These are phyloP conservation scores for Boechera divaricarpa DNA, from an alignment of 345 rosid species.

Conservation along the genomic window DNA sequence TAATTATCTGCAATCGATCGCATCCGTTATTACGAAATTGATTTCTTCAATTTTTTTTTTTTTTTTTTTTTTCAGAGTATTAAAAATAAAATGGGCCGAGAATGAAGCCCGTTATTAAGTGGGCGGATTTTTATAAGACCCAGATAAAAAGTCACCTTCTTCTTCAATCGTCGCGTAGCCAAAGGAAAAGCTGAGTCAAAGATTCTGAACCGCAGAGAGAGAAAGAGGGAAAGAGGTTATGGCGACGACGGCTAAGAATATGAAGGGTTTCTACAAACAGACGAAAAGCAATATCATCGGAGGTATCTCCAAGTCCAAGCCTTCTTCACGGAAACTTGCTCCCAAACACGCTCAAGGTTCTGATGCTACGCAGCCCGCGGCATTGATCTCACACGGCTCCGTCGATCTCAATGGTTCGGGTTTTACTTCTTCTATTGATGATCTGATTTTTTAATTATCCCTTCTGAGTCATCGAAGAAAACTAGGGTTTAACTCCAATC, in stretches of 20 bases:
- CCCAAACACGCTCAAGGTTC: constrained; percentile 52
- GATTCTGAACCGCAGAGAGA: constrained; percentile 39
- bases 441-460: not conserved
- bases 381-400: constrained; percentile 62
- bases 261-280: constrained; percentile 72
- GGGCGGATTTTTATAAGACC: not conserved
- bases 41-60: too few relatives aligned
- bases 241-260: constrained; percentile 58
- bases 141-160: not conserved
- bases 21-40: too few relatives aligned
- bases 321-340: constrained; percentile 47
- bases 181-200: constrained; percentile 34
- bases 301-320: constrained; percentile 50
- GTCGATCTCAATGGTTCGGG: constrained; percentile 55
- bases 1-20: too few relatives aligned
- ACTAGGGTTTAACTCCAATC: constrained; percentile 29
- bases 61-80: too few relatives aligned
- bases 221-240: constrained; percentile 37
- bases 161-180: constrained; percentile 24
- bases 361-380: constrained; percentile 51
- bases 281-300: constrained; percentile 51
- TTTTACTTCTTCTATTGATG: not conserved
- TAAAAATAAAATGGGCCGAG: not conserved
- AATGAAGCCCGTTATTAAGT: constrained; percentile 31
- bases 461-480: not conserved